These are phyloP conservation scores for Phoma sp. DNA, from an alignment of 2,329 filamentous ascomycete species.

Conservation along the genomic window DNA sequence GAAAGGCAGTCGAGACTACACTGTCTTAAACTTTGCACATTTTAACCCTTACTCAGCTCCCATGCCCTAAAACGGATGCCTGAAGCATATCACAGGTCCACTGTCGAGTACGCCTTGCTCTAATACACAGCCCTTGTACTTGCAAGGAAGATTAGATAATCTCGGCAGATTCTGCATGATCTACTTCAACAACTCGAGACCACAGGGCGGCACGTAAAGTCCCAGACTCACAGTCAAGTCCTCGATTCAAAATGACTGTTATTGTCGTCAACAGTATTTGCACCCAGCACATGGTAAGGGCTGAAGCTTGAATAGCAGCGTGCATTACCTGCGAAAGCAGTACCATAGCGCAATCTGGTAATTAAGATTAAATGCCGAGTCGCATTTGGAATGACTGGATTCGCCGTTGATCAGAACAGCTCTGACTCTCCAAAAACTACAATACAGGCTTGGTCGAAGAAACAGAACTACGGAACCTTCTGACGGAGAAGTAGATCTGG, in stretches of 20 bases:
- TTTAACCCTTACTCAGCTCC: not conserved
- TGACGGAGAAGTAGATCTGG: too few relatives aligned
- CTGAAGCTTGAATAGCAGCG: not conserved
- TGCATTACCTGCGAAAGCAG: not conserved
- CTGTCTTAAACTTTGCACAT: not conserved
- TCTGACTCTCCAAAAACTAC: too few relatives aligned
- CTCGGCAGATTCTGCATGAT: not conserved
- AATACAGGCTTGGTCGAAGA: not conserved
- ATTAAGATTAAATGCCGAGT: not conserved
- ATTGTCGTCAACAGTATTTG: not conserved
- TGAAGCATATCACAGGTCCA: not conserved
- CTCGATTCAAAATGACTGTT: too few relatives aligned
- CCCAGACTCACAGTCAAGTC: too few relatives aligned
- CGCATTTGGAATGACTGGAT: not conserved
- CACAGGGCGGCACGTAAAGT: too few relatives aligned
- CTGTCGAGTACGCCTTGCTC: not conserved
- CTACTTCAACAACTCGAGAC: not conserved
- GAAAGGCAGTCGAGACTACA: not conserved
- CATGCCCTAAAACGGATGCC: not conserved
- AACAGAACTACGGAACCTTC: too few relatives aligned
- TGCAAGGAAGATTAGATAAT: not conserved
- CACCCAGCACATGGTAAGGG: not conserved
- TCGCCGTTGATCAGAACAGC: too few relatives aligned
- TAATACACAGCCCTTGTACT: not conserved
- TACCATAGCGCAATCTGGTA: not conserved